These are phyloP conservation scores for Euphorbia schlechtendalii DNA, from an alignment of 441 rosid genomes.

Conservation along the genomic window DNA sequence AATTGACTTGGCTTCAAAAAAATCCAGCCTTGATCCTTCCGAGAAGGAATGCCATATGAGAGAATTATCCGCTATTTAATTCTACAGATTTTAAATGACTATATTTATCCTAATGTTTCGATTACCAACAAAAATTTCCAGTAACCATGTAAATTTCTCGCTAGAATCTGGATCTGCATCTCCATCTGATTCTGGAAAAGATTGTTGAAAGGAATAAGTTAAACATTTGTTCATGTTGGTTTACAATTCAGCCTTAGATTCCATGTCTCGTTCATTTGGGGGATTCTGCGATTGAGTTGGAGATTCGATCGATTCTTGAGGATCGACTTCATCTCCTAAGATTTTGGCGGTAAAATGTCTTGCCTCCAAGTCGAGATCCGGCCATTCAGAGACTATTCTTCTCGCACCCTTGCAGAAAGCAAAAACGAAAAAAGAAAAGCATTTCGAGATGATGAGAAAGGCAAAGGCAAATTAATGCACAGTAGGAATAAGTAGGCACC, in stretches of 20 bases:
- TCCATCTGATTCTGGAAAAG: too few relatives aligned
- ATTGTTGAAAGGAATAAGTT: too few relatives aligned
- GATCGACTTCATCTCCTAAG: slow-evolving; percentile 61
- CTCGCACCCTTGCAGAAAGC: slow-evolving; percentile 90
- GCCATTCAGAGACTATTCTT: slow-evolving; percentile 86
- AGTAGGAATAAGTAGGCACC: slow-evolving; percentile 37
- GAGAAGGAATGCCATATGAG: too few relatives aligned
- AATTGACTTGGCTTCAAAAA: too few relatives aligned
- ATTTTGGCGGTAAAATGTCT: slow-evolving; percentile 68
- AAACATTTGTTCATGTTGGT: not conserved
- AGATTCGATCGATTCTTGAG: slow-evolving; percentile 33
- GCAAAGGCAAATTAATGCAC: too few relatives aligned
- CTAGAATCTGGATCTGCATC: too few relatives aligned
- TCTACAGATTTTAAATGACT: too few relatives aligned
- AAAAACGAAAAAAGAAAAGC: not conserved
- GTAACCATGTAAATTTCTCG: too few relatives aligned
- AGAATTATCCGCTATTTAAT: too few relatives aligned
- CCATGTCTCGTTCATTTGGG: slow-evolving; percentile 47
- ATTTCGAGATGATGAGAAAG: not conserved
- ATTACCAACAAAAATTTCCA: too few relatives aligned
- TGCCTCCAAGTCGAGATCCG: slow-evolving; percentile 71
- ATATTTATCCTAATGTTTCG: too few relatives aligned
- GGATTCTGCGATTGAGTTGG: slow-evolving; percentile 24
- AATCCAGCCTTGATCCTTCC: too few relatives aligned
- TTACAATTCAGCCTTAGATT: slow-evolving; percentile 73